Percentiles rank a stretch among this genome's conserved stretches.
Evolutionary conservation across 1,139 yeast genomes (phyloP).

Genomic region (Hemisphaericaspora subhashii): DNA sequence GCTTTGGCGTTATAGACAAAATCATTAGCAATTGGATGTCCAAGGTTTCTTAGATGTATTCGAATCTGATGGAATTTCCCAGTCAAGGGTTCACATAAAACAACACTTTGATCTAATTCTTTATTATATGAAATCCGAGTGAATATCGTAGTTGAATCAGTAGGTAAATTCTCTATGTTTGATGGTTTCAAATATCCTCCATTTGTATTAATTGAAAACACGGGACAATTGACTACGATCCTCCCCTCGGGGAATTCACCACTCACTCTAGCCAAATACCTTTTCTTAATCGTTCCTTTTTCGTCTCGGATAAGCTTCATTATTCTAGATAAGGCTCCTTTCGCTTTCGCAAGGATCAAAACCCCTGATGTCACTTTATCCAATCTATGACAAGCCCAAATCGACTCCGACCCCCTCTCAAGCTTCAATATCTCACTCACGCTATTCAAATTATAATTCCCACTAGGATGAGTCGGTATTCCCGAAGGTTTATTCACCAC

Average conservation of each 20-base stretch:
- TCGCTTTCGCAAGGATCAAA: conserved; percentile 55
- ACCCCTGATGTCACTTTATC: conserved; percentile 79
- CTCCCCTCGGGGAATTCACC: conserved; percentile 53
- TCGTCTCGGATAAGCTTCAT: conserved; percentile 41
- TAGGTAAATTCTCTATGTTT: conserved; percentile 26
- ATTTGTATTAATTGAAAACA: conserved; percentile 34
- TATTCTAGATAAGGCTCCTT: conserved; percentile 41
- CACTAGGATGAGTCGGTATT: conserved; percentile 79
- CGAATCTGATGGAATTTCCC: conserved; percentile 82
- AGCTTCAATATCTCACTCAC: conserved; percentile 56
- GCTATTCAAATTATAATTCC: conserved; percentile 60
- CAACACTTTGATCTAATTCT: conserved; percentile 49
- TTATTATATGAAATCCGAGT: conserved; percentile 23
- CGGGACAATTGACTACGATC: conserved; percentile 31
- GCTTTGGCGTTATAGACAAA: conserved; percentile 46
- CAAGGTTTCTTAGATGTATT: conserved; percentile 65
- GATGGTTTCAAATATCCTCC: conserved; percentile 39
- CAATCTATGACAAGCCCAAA: conserved; percentile 66
- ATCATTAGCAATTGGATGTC: conserved; percentile 72
- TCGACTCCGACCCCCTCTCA: conserved; percentile 31
- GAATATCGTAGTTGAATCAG: conserved; percentile 36
- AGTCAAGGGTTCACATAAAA: conserved; percentile 64
- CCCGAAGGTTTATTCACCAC: conserved; percentile 78
- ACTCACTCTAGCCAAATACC: conserved; percentile 61
- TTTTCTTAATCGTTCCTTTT: conserved; percentile 39